Conservation (phyloP, 345 rosid species). For the Atalantia buxifolia region DNA sequence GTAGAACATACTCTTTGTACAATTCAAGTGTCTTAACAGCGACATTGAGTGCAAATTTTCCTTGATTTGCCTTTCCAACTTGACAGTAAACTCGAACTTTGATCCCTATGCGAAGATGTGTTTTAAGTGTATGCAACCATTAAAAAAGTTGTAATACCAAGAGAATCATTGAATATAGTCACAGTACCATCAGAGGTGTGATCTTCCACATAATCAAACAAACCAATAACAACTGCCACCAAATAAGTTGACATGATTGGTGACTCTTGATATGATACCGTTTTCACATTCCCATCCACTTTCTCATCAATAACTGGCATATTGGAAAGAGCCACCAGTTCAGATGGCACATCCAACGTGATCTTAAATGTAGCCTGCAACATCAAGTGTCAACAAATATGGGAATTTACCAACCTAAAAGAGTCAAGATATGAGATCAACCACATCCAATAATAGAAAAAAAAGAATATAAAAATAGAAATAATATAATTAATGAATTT, state of each 20-base stretch:
- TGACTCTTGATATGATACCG: constrained; percentile 73
- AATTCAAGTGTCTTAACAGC: constrained; percentile 87
- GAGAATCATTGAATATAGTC: background rate
- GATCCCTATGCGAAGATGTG: constrained; percentile 43
- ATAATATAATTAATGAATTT: background rate
- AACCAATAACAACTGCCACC: constrained; percentile 88
- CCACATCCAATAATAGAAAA: background rate
- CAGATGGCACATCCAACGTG: constrained; percentile 79
- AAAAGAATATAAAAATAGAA: background rate
- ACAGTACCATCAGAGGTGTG: constrained; percentile 79
- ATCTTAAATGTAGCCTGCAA: constrained; percentile 89
- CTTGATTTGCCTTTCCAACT: constrained; percentile 86
- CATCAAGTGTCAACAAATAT: constrained; percentile 14
- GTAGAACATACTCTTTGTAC: constrained; percentile 66
- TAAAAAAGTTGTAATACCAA: background rate
- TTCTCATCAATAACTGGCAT: constrained; percentile 77
- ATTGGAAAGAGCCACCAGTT: constrained; percentile 85
- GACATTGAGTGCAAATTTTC: constrained; percentile 87
- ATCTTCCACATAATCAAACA: constrained; percentile 88
- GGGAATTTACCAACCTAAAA: background rate
- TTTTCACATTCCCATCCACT: constrained; percentile 61
- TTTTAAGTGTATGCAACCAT: constrained; percentile 5
- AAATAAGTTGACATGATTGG: constrained; percentile 96
- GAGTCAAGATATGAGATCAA: background rate
- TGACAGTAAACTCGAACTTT: constrained; percentile 91